Evolutionary conservation across 2,329 filamentous ascomycete species (phyloP), one percentile per base, ranked within the genome.

Genomic region (Paraphaeosphaeria minitans): DNA sequence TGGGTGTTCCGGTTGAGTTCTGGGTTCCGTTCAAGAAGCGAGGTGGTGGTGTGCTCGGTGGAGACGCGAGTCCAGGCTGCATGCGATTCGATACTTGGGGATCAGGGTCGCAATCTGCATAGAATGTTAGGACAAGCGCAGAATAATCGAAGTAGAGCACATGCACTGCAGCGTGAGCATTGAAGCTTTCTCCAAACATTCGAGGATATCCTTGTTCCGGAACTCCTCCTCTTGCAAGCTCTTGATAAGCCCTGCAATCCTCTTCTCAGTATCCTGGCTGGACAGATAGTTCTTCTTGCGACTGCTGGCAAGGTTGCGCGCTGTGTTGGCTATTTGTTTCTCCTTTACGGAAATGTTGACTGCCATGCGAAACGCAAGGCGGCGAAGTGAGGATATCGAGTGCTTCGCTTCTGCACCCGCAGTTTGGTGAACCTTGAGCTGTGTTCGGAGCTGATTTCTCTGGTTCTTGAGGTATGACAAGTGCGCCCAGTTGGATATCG

Each of bases 261-360:
- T 67, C 64, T 70, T 74, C 54, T 77, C 70, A 2, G 70, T 66
- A 57, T 73, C 66, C 35, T 64, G 72, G 22, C 67, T 66, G 10
- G 73, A 61, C 2, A 76, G 55, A 43, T 77, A 76, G 29, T 65
- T 66, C 27, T 60, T 71, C 42, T 70, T 75, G 53, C 75, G 66
- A 42, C 66, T 72, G 27, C 62, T 70, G 6, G 72, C 70, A 35
- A 77, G 56, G 35, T 66, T 75, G 33, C 69, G 64, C 19, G 75
- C 71, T 12, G 69, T 71, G 14, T 65, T 70, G 22, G 71, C 73
- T 54, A 77, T 75, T 50, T 75, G 71, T 53, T 72, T 72, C 56
- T 77, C 75, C 63, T 77, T 77, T 39, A 77, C 72, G 14, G 73
- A 75, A 31, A 76, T 77, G 43, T 74, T 76, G 35, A 77, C 71